A percentile compares a stretch with the other conserved stretches of the same genome.
Evolutionary conservation across 129 eudicot genomes (phyloP).

Genomic region (Centrapalus pauciflorus): DNA sequence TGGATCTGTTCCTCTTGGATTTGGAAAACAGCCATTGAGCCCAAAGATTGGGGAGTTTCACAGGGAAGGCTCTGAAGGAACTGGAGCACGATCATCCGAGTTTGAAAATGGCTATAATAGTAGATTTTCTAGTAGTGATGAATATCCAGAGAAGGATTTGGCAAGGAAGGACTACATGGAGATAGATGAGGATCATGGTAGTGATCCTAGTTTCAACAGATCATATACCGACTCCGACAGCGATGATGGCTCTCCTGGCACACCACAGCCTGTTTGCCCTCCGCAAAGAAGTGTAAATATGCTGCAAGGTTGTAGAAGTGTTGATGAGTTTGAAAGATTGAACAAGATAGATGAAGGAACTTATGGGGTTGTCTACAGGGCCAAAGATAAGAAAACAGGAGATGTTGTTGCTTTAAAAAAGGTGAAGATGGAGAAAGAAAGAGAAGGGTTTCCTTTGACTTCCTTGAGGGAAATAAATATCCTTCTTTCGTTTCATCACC

Average conservation of each 20-base stretch:
- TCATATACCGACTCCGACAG: conserved; percentile 1
- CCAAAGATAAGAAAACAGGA: conserved; percentile 47
- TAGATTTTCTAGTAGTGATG: conserved; percentile 7
- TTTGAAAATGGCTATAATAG: background rate
- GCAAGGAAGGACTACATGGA: conserved; percentile 24
- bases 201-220: background rate
- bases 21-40: background rate
- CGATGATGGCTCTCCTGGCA: conserved; percentile 12
- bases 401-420: conserved; percentile 64
- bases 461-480: conserved; percentile 54
- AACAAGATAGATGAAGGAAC: conserved; percentile 54
- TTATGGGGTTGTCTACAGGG: conserved; percentile 56
- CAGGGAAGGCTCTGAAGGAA: conserved; percentile 22
- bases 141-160: background rate
- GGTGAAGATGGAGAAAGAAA: conserved; percentile 47
- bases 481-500: conserved; percentile 40
- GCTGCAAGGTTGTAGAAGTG: conserved; percentile 54
- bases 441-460: conserved; percentile 56
- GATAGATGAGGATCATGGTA: conserved; percentile 12
- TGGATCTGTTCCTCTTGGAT: background rate
- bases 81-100: conserved; percentile 17
- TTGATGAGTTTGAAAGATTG: conserved; percentile 43
- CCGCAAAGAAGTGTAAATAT: conserved; percentile 24
- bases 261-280: background rate
- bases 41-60: conserved; percentile 16